A percentile compares a stretch with the other conserved stretches of the same genome.
Evolutionary conservation across 192 early-diverging fungal genomes (phyloP).

Genomic region (Coemansia sp.): DNA sequence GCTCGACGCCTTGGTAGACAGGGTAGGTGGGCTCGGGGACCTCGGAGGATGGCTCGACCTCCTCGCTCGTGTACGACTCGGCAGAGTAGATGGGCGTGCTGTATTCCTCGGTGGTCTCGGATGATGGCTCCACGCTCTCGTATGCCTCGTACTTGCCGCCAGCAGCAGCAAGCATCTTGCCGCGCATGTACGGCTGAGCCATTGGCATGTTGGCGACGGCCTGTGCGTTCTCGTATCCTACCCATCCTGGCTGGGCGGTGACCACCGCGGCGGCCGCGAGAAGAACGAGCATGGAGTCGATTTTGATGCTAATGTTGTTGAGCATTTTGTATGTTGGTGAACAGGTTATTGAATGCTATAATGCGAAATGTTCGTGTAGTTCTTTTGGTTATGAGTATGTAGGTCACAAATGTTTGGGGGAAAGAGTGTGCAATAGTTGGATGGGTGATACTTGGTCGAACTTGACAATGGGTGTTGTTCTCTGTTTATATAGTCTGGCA

Average conservation of each 20-base stretch:
- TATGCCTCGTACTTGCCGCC: slow-evolving; percentile 10
- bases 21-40: slow-evolving; percentile 4
- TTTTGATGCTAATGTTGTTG: slow-evolving; percentile 28
- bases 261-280: slow-evolving; percentile 20
- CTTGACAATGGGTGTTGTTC: neutral
- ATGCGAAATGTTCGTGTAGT: neutral
- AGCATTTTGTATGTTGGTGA: slow-evolving; percentile 17
- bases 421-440: neutral
- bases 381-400: neutral
- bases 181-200: slow-evolving; percentile 24
- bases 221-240: slow-evolving; percentile 11
- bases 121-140: slow-evolving; percentile 20
- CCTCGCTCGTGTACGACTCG: slow-evolving; percentile 26
- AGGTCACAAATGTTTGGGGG: neutral
- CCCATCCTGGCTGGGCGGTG: slow-evolving; percentile 26
- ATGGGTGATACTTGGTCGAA: neutral
- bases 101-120: slow-evolving; percentile 12
- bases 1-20: slow-evolving; percentile 26
- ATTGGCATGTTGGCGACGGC: slow-evolving; percentile 2
- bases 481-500: no score
- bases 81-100: neutral
- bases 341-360: neutral
- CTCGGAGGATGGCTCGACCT: slow-evolving; percentile 25
- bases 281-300: slow-evolving; percentile 27
- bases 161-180: slow-evolving; percentile 16